A percentile compares a stretch with the other conserved stretches of the same genome.
These are phyloP conservation scores for Aspergillus fumigatiaffinis DNA, from an alignment of 2,329 filamentous ascomycete genomes.

Conservation along the genomic window DNA sequence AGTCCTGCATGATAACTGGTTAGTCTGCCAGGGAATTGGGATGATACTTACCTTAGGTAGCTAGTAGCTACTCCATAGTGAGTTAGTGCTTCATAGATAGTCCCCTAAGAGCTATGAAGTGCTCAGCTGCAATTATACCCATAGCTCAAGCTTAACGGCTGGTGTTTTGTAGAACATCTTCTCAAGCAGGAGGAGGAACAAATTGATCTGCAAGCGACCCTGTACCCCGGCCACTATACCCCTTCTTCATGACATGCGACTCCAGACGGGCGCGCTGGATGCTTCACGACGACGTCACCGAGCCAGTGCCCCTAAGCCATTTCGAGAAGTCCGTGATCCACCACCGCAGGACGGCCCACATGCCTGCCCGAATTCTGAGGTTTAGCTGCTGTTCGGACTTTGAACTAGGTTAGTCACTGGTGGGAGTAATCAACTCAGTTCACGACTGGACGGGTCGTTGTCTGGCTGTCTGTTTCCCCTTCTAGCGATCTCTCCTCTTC, in stretches of 20 bases:
- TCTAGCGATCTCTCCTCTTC: not conserved
- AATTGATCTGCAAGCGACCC: not conserved
- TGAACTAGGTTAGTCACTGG: not conserved
- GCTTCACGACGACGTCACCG: conserved; percentile 31
- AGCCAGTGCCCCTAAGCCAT: conserved; percentile 13
- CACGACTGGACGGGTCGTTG: not conserved
- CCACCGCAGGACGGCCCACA: conserved; percentile 18
- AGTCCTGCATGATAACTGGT: conserved; percentile 1
- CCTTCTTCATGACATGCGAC: not conserved
- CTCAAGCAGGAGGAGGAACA: not conserved
- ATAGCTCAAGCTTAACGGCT: not conserved
- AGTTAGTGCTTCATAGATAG: not conserved
- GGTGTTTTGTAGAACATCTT: not conserved
- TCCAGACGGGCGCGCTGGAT: conserved; percentile 6
- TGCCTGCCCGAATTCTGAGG: conserved; percentile 13
- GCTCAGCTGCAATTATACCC: not conserved
- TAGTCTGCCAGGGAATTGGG: not conserved
- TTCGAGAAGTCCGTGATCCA: conserved; percentile 20
- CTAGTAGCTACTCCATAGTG: not conserved
- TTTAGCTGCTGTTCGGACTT: conserved; percentile 1
- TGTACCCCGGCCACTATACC: not conserved
- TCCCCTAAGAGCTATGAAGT: not conserved
- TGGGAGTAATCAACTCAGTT: not conserved
- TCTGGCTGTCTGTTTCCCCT: not conserved
- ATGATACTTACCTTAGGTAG: not conserved